A percentile compares a stretch with the other conserved stretches of the same genome.
phyloP scores from a whole-genome alignment of 2,329 filamentous ascomycete species.

The Fusarium nanum region DNA sequence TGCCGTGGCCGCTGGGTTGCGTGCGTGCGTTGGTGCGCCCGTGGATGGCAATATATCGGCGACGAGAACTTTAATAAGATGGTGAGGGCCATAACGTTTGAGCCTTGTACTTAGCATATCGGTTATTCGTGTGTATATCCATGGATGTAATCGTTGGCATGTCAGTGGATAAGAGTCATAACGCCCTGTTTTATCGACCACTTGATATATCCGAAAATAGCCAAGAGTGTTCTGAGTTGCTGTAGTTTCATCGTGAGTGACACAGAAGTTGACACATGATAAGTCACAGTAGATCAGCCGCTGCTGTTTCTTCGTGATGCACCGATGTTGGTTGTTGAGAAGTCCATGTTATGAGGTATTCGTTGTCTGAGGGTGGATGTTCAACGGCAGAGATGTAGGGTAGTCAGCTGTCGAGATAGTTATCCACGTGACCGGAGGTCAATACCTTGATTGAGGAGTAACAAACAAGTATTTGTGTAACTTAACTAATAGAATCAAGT shows the following conservation, averaged over 20 bases:
- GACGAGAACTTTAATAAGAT: slow-evolving; percentile 11
- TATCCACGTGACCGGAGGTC: background rate
- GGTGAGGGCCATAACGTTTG: background rate
- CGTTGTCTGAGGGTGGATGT: background rate
- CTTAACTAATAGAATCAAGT: too few species aligned
- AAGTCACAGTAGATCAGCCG: background rate
- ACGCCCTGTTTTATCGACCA: background rate
- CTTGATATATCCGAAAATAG: background rate
- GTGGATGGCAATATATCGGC: slow-evolving; percentile 12
- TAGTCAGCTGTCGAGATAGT: background rate
- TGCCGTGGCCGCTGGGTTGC: slow-evolving; percentile 1
- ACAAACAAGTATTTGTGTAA: background rate
- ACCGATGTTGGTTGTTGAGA: background rate
- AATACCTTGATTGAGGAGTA: background rate
- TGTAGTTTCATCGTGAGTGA: background rate
- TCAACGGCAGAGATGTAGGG: background rate
- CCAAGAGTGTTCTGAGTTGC: background rate
- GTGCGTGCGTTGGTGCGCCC: background rate
- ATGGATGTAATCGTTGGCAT: background rate
- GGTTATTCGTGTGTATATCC: background rate
- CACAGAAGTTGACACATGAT: background rate
- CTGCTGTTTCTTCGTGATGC: background rate
- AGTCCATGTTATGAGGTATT: background rate
- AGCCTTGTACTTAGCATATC: background rate
- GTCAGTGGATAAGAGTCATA: background rate